Evolutionary conservation across 148 eudicot genomes (phyloP).

Genomic region (Vaccinium darrowii): DNA sequence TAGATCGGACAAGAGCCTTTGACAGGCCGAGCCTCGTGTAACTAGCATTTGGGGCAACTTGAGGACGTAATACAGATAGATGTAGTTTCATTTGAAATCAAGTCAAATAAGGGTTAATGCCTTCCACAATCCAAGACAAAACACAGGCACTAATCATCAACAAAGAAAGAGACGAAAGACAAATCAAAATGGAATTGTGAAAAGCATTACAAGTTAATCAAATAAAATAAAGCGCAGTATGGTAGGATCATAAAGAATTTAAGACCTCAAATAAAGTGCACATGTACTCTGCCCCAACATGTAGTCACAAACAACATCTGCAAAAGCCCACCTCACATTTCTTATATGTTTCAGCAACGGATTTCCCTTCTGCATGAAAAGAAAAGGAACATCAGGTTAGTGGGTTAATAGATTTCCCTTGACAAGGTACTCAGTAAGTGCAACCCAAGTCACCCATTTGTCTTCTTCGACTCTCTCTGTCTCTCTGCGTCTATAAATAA

Average conservation of each 20-base stretch:
- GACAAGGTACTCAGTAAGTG: neutral
- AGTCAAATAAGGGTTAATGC: neutral
- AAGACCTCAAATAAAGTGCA: conserved; percentile 82
- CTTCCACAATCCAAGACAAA: neutral
- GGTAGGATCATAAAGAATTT: neutral
- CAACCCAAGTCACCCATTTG: no score
- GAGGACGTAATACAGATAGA: neutral
- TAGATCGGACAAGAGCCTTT: neutral
- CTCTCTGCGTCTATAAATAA: neutral
- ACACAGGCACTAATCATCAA: neutral
- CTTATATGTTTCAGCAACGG: conserved; percentile 92
- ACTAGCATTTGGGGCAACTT: neutral
- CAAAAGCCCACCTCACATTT: conserved; percentile 88
- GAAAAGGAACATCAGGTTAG: conserved; percentile 1
- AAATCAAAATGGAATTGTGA: neutral
- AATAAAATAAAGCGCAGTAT: neutral
- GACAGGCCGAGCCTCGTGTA: neutral
- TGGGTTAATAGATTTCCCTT: neutral
- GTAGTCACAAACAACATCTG: conserved; percentile 72
- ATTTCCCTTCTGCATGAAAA: conserved; percentile 81
- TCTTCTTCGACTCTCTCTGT: neutral
- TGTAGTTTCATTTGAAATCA: neutral
- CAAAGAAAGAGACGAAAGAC: neutral
- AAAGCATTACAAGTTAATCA: neutral
- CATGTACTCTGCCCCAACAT: conserved; percentile 66